Evolutionary conservation across 2,329 filamentous ascomycete species (phyloP).

Genomic region (Fusarium sulawesiense): DNA sequence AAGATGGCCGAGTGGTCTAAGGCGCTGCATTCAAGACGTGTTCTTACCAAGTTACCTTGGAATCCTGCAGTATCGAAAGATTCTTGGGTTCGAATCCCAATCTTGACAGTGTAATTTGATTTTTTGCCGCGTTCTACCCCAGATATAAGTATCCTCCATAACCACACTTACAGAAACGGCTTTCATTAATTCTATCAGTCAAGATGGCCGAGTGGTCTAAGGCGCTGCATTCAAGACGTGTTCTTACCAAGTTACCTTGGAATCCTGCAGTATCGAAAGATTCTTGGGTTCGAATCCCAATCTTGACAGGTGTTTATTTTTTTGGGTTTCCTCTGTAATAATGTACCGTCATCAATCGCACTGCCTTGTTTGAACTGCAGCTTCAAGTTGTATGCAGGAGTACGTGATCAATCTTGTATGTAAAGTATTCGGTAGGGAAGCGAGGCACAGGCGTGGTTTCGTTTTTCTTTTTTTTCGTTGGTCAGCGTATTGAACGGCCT

Average conservation of each 20-base stretch:
- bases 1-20: neutral
- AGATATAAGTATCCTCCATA: no score
- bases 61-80: constrained; percentile 3
- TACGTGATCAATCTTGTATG: neutral
- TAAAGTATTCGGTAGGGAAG: neutral
- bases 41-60: neutral
- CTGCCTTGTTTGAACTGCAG: neutral
- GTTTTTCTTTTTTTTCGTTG: neutral
- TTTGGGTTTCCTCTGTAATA: neutral
- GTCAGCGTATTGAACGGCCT: neutral
- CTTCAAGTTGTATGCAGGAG: neutral
- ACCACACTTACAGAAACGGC: no score
- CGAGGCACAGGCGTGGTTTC: no score
- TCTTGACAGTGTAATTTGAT: neutral
- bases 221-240: neutral
- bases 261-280: constrained; percentile 3
- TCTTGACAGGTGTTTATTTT: neutral
- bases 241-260: fast-evolving
- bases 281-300: constrained; percentile 23
- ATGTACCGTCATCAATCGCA: neutral
- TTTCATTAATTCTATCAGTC: no score
- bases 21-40: neutral
- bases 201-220: neutral
- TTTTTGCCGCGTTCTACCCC: no score
- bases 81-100: constrained; percentile 23